Evolutionary conservation across 257 asterid species (phyloP).

Genomic region (Penstemon barbatus): DNA sequence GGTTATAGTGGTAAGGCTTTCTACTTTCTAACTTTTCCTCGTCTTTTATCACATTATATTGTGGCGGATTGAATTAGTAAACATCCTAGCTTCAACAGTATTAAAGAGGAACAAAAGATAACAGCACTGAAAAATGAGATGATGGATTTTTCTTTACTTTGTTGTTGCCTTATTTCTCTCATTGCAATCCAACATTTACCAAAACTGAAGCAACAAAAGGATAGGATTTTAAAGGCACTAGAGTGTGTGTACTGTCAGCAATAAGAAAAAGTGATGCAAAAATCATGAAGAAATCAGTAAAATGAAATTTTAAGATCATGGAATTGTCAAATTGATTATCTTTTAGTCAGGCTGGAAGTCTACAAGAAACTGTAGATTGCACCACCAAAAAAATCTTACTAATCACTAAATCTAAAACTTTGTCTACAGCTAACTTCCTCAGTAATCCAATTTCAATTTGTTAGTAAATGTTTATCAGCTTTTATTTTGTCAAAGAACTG

Average conservation of each 20-base stretch:
- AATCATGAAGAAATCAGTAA: background rate
- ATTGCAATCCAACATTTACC: background rate
- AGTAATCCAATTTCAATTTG: background rate
- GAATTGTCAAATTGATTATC: too few relatives aligned
- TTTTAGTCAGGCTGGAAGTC: background rate
- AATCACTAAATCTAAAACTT: background rate
- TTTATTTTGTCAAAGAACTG: too few relatives aligned
- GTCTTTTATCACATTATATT: background rate
- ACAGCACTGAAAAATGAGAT: too few relatives aligned
- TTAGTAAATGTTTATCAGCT: too few relatives aligned
- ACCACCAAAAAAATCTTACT: background rate
- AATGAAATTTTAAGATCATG: background rate
- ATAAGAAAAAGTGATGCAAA: too few relatives aligned
- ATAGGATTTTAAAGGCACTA: too few relatives aligned
- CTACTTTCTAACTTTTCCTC: conserved; percentile 19
- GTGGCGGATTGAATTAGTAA: background rate
- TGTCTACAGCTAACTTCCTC: background rate
- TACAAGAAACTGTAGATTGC: background rate
- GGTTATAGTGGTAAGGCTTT: conserved; percentile 61
- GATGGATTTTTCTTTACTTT: background rate
- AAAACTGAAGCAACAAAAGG: too few relatives aligned
- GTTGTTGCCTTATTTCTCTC: background rate
- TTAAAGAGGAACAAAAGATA: too few relatives aligned
- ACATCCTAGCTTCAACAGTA: background rate
- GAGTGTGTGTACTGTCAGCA: too few relatives aligned